Evolutionary conservation across 805 yeast species (phyloP).

Genomic region (Nakazawaea wyomingensis): DNA sequence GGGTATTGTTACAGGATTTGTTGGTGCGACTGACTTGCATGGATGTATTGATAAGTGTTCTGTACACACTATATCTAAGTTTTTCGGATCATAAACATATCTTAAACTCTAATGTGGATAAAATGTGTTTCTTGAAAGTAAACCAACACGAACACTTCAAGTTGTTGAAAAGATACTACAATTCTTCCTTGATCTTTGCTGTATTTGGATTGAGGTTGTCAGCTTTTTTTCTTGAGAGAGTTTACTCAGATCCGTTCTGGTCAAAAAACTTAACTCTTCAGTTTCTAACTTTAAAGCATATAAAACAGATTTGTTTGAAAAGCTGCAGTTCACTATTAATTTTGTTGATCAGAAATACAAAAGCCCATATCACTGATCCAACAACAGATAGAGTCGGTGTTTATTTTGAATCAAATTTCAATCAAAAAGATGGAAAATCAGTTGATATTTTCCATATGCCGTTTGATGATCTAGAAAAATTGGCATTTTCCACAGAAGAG

Average conservation of each 20-base stretch:
- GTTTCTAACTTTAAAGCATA: not conserved
- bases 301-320: constrained; percentile 9
- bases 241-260: constrained; percentile 4
- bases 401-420: constrained; percentile 1
- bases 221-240: constrained; percentile 1
- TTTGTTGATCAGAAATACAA: constrained; percentile 3
- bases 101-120: constrained; percentile 8
- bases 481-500: not conserved
- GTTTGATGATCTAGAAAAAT: constrained; percentile 8
- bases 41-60: constrained; percentile 3
- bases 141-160: constrained; percentile 2
- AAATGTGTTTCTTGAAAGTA: not conserved
- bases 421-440: not conserved
- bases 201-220: constrained; percentile 5
- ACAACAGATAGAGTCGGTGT: not conserved
- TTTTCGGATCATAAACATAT: constrained; percentile 5
- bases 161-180: constrained; percentile 6
- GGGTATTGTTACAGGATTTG: constrained; percentile 1
- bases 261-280: constrained; percentile 6
- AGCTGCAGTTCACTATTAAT: constrained; percentile 2
- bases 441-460: constrained; percentile 7
- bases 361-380: not conserved
- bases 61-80: constrained; percentile 4
- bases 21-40: not conserved
- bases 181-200: not conserved